phyloP scores from a whole-genome alignment of 2,329 filamentous ascomycete genomes.

The Zymoseptoria pseudotritici region DNA sequence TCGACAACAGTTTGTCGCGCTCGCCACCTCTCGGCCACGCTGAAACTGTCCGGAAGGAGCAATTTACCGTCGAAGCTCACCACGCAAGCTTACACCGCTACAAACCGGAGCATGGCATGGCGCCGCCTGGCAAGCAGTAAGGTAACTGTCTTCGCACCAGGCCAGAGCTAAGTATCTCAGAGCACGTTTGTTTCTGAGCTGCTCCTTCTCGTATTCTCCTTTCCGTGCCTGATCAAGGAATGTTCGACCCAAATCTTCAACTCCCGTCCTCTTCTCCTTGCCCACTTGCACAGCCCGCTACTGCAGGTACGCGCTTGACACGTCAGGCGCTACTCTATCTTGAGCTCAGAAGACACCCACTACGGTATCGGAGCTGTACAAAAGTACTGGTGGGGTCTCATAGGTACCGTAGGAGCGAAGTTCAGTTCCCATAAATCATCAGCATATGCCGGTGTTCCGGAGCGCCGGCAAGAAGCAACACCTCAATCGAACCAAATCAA shows the following conservation, averaged over 20 bases:
- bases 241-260: no score
- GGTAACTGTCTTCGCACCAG: neutral
- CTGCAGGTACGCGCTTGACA: conserved; percentile 16
- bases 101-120: neutral
- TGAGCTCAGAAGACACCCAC: neutral
- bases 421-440: neutral
- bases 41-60: no score
- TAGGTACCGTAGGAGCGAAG: neutral
- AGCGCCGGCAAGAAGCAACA: neutral
- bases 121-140: neutral
- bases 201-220: neutral
- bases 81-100: neutral
- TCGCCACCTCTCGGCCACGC: no score
- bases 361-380: neutral
- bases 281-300: conserved; percentile 4
- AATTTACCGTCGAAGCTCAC: neutral
- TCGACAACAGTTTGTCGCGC: no score
- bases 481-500: neutral
- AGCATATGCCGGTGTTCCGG: neutral
- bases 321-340: conserved; percentile 6
- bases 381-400: neutral
- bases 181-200: neutral
- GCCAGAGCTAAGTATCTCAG: no score
- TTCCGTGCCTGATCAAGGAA: neutral
- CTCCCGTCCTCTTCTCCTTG: neutral